phyloP scores from a whole-genome alignment of 208 protist species.

The Crithidia sp. region DNA sequence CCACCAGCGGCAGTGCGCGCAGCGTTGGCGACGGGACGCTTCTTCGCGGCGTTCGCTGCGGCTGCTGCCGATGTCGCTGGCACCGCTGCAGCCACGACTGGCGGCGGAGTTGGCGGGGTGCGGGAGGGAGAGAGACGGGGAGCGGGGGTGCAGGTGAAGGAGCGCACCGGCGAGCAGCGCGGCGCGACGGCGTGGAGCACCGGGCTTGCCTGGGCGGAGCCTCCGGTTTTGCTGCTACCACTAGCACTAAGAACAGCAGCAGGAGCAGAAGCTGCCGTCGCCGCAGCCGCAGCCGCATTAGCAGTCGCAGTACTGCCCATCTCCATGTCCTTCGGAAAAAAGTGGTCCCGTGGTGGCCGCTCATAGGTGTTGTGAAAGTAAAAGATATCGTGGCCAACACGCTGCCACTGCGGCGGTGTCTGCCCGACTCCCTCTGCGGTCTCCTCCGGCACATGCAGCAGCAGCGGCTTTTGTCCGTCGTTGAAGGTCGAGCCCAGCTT shows the following conservation, averaged over 20 bases:
- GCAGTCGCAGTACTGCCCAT: background rate
- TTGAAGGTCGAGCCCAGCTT: conserved; percentile 95
- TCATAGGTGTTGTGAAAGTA: conserved; percentile 85
- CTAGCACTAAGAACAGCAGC: no score
- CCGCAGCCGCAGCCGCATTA: background rate
- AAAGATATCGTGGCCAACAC: conserved; percentile 74
- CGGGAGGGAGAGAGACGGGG: conserved; percentile 11
- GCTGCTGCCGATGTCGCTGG: background rate
- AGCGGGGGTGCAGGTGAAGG: conserved; percentile 2
- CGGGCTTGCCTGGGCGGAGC: background rate
- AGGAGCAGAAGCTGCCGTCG: no score
- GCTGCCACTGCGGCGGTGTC: conserved; percentile 45
- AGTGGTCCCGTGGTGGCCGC: conserved; percentile 49
- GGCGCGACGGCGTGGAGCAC: background rate
- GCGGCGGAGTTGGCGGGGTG: conserved; percentile 18
- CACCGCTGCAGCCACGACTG: conserved; percentile 1
- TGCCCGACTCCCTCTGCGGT: background rate
- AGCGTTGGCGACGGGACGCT: background rate
- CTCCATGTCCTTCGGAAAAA: conserved; percentile 28
- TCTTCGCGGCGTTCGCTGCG: background rate
- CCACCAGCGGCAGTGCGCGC: background rate
- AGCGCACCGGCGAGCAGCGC: background rate
- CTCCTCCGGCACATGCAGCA: conserved; percentile 76
- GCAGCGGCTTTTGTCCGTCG: conserved; percentile 92
- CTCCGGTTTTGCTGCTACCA: no score